These are phyloP conservation scores for Niebla homalea DNA, from an alignment of 495 filamentous ascomycete species.

Conservation along the genomic window DNA sequence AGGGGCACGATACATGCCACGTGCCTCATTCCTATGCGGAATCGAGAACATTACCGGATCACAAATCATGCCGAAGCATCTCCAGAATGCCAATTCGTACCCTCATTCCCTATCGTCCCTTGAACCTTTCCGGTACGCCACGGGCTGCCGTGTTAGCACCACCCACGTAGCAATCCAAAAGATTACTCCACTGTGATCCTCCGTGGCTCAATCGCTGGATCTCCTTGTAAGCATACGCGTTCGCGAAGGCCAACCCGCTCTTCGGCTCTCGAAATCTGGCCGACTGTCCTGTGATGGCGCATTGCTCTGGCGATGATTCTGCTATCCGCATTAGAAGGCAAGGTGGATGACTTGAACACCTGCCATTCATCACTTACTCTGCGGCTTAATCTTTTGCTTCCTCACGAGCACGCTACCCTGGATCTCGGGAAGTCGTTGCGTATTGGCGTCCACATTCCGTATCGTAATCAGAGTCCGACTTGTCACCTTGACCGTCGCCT, in stretches of 20 bases:
- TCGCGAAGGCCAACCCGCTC: conserved; percentile 64
- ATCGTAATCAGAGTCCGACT: conserved; percentile 39
- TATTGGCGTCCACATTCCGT: conserved; percentile 41
- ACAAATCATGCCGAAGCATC: too few species aligned
- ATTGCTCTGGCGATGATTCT: conserved; percentile 45
- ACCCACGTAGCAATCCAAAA: conserved; percentile 67
- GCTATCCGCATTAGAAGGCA: conserved; percentile 5
- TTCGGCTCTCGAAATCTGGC: conserved; percentile 65
- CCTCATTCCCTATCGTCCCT: conserved; percentile 8
- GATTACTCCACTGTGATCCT: conserved; percentile 50
- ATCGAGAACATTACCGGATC: too few species aligned
- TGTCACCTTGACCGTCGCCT: conserved; percentile 28
- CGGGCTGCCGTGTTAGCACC: conserved; percentile 42
- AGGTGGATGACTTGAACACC: neutral
- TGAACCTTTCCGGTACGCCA: conserved; percentile 56
- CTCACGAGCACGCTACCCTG: conserved; percentile 40
- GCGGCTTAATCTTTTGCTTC: conserved; percentile 40
- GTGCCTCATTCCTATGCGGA: too few species aligned
- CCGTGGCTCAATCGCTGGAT: conserved; percentile 51
- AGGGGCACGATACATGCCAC: too few species aligned
- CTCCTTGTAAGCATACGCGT: conserved; percentile 59
- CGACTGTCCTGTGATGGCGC: conserved; percentile 67
- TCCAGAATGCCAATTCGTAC: neutral
- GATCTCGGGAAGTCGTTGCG: conserved; percentile 14
- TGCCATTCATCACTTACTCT: conserved; percentile 27